These are phyloP conservation scores for Fusarium falciforme DNA, from an alignment of 2,329 filamentous ascomycete species.

Conservation along the genomic window DNA sequence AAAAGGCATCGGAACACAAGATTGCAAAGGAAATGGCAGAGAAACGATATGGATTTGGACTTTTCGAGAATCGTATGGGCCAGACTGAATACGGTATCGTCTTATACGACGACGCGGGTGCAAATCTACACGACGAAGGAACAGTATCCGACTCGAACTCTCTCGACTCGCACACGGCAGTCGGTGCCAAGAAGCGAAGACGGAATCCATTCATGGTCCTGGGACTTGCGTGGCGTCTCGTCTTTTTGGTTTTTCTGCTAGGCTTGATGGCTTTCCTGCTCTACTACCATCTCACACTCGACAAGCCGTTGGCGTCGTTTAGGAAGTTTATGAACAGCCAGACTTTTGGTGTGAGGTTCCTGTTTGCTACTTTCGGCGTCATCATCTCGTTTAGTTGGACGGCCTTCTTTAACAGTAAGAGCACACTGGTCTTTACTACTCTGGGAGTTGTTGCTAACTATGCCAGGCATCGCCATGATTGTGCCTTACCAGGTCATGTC, in stretches of 20 bases:
- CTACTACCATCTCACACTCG: constrained; percentile 52
- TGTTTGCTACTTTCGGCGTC: constrained; percentile 57
- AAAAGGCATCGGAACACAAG: constrained; percentile 31
- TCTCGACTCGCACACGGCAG: constrained; percentile 10
- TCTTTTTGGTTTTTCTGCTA: constrained; percentile 49
- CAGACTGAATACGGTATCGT: constrained; percentile 42
- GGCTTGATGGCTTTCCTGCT: constrained; percentile 53
- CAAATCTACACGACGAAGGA: constrained; percentile 17
- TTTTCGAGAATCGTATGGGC: constrained; percentile 34
- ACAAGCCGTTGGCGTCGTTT: constrained; percentile 44
- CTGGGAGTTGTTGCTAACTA: neutral
- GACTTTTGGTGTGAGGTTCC: constrained; percentile 57
- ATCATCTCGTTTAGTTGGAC: constrained; percentile 56
- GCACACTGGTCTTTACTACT: fast-evolving
- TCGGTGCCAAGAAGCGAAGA: neutral
- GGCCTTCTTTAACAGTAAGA: constrained; percentile 51
- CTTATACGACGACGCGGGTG: constrained; percentile 34
- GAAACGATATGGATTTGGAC: constrained; percentile 42
- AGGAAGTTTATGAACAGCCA: constrained; percentile 55
- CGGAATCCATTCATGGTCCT: constrained; percentile 52
- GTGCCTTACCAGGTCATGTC: constrained; percentile 58
- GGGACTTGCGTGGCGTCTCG: constrained; percentile 50
- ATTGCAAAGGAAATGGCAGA: constrained; percentile 42
- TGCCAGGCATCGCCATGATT: constrained; percentile 57
- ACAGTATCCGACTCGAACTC: constrained; percentile 32